Conservation (phyloP, 306 rosid species). For the Argentina anserina region DNA sequence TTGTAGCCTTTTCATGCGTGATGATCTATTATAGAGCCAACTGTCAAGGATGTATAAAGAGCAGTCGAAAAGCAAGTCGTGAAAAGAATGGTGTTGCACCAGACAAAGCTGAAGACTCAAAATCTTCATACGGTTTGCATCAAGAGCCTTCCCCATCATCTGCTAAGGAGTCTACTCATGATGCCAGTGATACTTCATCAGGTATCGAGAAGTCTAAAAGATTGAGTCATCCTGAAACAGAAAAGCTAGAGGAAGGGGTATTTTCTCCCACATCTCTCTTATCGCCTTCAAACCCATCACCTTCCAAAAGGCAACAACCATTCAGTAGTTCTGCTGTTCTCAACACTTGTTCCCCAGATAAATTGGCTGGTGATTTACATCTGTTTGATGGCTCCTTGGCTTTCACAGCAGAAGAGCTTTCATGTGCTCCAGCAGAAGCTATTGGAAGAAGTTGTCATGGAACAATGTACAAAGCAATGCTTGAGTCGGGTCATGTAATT, state of each 20-base stretch:
- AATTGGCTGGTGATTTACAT: slow-evolving; percentile 57
- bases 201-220: slow-evolving; percentile 28
- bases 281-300: slow-evolving; percentile 55
- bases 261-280: slow-evolving; percentile 51
- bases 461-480: slow-evolving; percentile 66
- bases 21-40: slow-evolving; percentile 38
- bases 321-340: slow-evolving; percentile 40
- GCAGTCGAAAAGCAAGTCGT: slow-evolving; percentile 32
- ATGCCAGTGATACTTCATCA: slow-evolving; percentile 27
- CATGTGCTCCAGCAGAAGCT: slow-evolving; percentile 67
- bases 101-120: slow-evolving; percentile 36
- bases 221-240: slow-evolving; percentile 28
- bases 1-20: slow-evolving; percentile 41
- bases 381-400: slow-evolving; percentile 58
- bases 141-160: slow-evolving; percentile 21
- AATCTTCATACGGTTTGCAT: slow-evolving; percentile 27
- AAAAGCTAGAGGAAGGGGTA: slow-evolving; percentile 37
- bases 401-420: slow-evolving; percentile 73
- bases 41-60: slow-evolving; percentile 24
- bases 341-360: slow-evolving; percentile 52
- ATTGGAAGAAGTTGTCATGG: slow-evolving; percentile 81
- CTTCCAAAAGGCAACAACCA: slow-evolving; percentile 47
- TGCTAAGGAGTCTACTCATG: slow-evolving; percentile 16
- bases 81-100: slow-evolving; percentile 26
- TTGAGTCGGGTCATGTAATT: slow-evolving; percentile 57